A percentile compares a stretch with the other conserved stretches of the same genome.
phyloP scores from a whole-genome alignment of 2,329 filamentous ascomycete species.

The Aschersonia sp. region DNA sequence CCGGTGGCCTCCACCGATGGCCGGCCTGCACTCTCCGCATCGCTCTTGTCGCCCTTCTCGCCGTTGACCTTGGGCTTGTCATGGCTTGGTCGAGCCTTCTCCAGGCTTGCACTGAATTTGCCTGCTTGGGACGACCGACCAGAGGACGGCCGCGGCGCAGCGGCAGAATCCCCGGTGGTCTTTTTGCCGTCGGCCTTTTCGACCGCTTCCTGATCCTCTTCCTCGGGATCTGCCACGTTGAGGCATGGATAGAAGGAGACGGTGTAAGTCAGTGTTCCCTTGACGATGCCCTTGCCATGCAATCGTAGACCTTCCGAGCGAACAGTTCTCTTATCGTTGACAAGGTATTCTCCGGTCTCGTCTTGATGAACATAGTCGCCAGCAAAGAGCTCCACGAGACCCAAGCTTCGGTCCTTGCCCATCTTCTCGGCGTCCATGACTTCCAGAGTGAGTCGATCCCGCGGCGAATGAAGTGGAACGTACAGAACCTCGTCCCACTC shows the following conservation, averaged over 20 bases:
- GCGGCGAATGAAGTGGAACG: conserved; percentile 70
- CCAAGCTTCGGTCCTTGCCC: conserved; percentile 79
- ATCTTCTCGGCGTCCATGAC: conserved; percentile 95
- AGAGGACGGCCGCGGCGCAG: conserved; percentile 4
- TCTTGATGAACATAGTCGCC: conserved; percentile 68
- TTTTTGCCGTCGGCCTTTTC: conserved; percentile 4
- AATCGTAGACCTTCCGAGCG: conserved; percentile 57
- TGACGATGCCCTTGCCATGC: conserved; percentile 56
- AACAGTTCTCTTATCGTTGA: conserved; percentile 60
- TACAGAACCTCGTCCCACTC: conserved; percentile 95
- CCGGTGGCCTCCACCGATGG: conserved; percentile 28
- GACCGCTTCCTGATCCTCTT: conserved; percentile 48
- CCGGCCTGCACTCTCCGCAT: conserved; percentile 18
- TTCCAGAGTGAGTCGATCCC: conserved; percentile 76
- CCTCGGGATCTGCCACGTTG: conserved; percentile 77
- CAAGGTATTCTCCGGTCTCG: conserved; percentile 66
- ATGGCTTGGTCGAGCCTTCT: conserved; percentile 8
- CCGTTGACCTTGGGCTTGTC: conserved; percentile 2
- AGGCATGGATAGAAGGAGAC: conserved; percentile 83
- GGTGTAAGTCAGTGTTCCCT: conserved; percentile 72
- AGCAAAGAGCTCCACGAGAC: conserved; percentile 62
- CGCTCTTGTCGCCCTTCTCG: conserved; percentile 10
- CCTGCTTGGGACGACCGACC: conserved; percentile 19
- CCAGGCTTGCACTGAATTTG: conserved; percentile 26
- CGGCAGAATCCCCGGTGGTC: conserved; percentile 2